Evolutionary conservation across 1,284 basidiomycete genomes (phyloP), one percentile per base, ranked within the genome.

Genomic region (Ganoderma sp.): DNA sequence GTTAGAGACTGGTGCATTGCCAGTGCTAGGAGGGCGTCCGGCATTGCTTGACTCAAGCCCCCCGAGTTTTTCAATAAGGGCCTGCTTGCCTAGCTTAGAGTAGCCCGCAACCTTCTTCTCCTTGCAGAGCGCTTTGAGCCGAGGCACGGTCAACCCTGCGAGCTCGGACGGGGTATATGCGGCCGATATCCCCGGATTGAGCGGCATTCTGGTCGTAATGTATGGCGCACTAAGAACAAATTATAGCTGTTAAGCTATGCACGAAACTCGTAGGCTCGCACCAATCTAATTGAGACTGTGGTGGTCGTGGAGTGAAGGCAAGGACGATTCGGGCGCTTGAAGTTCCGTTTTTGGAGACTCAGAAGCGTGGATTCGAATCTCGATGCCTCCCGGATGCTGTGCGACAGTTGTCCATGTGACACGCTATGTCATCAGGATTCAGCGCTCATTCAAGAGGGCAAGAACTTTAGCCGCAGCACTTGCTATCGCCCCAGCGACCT

Each of bases 81-180:
- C 85, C 64, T 81, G 78, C 76, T 92, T 92, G 39, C 78, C 75
- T 14, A 91, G 84, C 75, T 90, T 92, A 10, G 89, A 90, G 75
- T 91, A 92, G 0, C 88, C 88, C 43, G 80, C 75, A 25, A 92
- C 79, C 25, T 83, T 80, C 63, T 79, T 83, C 65, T 89, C 89
- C 75, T 90, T 92, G 78, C 90, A 93, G 25, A 91, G 69, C 2
- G 83, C 83, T 74, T 88, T 91, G 28, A 93, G 83, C 72, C 89
- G 88, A 52, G 86, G 77, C 10, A 90, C 87, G 5, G 86, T 90
- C 1, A 88, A 73, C 61, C 80, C 84, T 34, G 74, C 65, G 63
- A 82, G 73, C 58, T 78, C 76, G 6, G 41, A 6, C 22, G 43
- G 45, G 22, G 41, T 67, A n/a, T 67, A 66, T 66, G 60, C 65